Conservation (phyloP, 352 stramenopile species). For the Pythium sukuiense region DNA sequence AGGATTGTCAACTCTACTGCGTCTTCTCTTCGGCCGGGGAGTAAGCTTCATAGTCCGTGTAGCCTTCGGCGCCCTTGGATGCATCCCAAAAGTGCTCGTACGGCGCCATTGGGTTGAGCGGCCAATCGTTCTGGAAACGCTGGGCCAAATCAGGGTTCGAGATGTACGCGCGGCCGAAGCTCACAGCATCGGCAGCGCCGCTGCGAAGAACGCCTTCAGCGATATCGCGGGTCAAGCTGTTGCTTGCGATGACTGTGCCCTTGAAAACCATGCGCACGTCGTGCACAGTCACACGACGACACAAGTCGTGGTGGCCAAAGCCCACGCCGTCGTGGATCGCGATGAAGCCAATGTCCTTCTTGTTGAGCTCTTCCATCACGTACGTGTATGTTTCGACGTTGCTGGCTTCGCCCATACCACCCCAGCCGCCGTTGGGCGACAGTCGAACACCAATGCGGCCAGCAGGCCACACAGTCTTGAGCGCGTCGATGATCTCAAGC, state of each 20-base stretch:
- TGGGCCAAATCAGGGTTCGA: conserved; percentile 39
- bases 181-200: conserved; percentile 28
- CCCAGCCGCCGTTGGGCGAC: conserved; percentile 39
- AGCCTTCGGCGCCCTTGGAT: neutral
- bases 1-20: no score
- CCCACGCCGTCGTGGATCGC: conserved; percentile 46
- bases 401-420: conserved; percentile 39
- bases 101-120: conserved; percentile 28
- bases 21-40: no score
- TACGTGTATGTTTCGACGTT: conserved; percentile 41
- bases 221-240: conserved; percentile 29
- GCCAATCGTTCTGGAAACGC: conserved; percentile 26
- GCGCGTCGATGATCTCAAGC: conserved; percentile 43
- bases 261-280: conserved; percentile 35
- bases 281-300: conserved; percentile 23
- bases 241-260: conserved; percentile 41
- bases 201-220: conserved; percentile 23
- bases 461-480: conserved; percentile 13
- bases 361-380: conserved; percentile 32
- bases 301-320: conserved; percentile 44
- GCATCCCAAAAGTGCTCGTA: neutral
- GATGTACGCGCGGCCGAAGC: conserved; percentile 40
- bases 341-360: conserved; percentile 46
- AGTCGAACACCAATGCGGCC: conserved; percentile 13
- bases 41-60: neutral